Conservation (phyloP, 176 grass and related monocot species). For the Avena eriantha region DNA sequence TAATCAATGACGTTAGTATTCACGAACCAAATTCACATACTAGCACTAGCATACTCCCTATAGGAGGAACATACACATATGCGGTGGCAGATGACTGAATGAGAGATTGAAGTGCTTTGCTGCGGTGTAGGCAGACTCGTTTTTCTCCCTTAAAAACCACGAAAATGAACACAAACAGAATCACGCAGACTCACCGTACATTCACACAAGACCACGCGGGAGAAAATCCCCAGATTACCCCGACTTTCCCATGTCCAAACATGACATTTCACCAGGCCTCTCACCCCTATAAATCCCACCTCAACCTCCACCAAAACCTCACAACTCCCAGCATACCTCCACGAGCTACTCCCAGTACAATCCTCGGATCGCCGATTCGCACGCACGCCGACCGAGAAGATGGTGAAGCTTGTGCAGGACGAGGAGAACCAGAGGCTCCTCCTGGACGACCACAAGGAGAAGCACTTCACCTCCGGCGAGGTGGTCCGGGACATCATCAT, state of each 20-base stretch:
- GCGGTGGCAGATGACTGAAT: no score
- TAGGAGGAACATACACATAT: not conserved
- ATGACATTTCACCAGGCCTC: conserved; percentile 30
- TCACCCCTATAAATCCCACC: conserved; percentile 44
- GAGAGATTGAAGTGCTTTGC: no score
- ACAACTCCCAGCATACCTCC: not conserved
- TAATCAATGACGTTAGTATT: not conserved
- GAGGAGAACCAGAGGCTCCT: conserved; percentile 68
- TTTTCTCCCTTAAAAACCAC: not conserved
- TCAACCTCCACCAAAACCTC: conserved; percentile 17
- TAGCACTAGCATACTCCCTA: no score
- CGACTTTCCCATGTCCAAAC: conserved; percentile 26
- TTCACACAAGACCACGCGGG: not conserved
- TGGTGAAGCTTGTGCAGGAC: conserved; percentile 46
- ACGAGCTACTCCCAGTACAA: not conserved
- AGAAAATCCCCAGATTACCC: not conserved
- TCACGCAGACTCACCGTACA: not conserved
- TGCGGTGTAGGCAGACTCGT: not conserved
- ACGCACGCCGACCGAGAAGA: conserved; percentile 19
- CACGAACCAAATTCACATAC: no score
- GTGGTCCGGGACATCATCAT: conserved; percentile 96
- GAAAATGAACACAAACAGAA: not conserved
- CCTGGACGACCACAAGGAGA: conserved; percentile 72
- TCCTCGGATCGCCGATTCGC: not conserved
- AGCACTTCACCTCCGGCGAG: conserved; percentile 88